Evolutionary conservation across 495 filamentous ascomycete genomes (phyloP), one percentile per base, ranked within the genome.

Genomic region (Hypoxylon lenormandii): DNA sequence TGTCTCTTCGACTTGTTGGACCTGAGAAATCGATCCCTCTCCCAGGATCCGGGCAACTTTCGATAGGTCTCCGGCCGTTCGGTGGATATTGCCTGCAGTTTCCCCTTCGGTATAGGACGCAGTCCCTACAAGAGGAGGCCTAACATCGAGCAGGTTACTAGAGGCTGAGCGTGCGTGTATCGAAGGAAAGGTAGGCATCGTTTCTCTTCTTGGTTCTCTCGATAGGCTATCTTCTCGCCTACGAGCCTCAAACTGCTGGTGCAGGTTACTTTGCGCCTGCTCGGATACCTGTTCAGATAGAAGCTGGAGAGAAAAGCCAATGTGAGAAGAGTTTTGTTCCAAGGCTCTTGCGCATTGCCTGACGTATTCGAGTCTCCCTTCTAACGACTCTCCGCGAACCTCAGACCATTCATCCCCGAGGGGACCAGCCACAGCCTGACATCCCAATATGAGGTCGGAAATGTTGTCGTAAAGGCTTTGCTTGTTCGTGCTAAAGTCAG

Each of bases 351-450:
- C 86, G 60, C 92, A 90, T 23, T 85, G 82, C 43, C 90, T 85
- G 54, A 97, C 90, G 59, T 89, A 87, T 66, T 89, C 91, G 36
- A 98, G 74, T 37, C 94, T 87, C 63, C 93, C 92, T 64, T 97
- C 94, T n/a, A 98, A 82, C 13, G 94, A 91, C 72, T 94, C 92
- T 3, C 93, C 92, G n/a, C 94, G 88, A 11, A 91, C 80, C 70
- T 96, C 93, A 18, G 93, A 87, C 95, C 95, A 98, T 77, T 98
- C 95, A 75, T 98, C 95, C 10, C 89, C 91, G 26, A 98, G 81
- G 33, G 96, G 94, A 12, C 92, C 91, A 10, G 94, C 90, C 10
- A 97, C 89, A 6, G 88, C 87, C 76, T 98, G 94, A 75, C 93
- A 96, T 57, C 89, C 87, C 16, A 97, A 74, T 11, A 97, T 79